Evolutionary conservation across 2,329 filamentous ascomycete species (phyloP).

Genomic region (Graphilbum fragrans): DNA sequence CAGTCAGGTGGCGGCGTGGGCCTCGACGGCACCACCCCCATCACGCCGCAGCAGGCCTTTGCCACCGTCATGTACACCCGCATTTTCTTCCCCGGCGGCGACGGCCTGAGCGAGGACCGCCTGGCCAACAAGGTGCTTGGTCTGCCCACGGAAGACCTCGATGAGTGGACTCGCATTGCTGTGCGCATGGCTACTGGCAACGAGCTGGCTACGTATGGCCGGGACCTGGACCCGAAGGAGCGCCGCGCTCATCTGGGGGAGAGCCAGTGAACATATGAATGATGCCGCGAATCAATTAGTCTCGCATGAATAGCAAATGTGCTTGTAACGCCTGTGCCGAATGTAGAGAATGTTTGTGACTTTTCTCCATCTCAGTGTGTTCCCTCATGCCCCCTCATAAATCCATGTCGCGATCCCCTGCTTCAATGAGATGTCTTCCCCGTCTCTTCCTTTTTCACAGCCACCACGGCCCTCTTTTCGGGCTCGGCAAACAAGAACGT

Average conservation of each 20-base stretch:
- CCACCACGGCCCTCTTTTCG: neutral
- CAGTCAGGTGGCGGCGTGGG: neutral
- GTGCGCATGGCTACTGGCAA: slow-evolving; percentile 27
- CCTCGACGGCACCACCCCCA: slow-evolving; percentile 20
- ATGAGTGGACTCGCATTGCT: slow-evolving; percentile 38
- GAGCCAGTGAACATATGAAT: no score
- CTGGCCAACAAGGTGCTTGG: slow-evolving; percentile 41
- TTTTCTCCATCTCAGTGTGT: no score
- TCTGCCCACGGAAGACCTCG: slow-evolving; percentile 44
- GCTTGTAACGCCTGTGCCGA: no score
- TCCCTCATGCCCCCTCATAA: no score
- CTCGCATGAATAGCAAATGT: no score
- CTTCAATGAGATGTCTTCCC: no score
- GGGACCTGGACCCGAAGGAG: no score
- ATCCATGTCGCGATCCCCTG: no score
- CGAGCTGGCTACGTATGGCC: neutral
- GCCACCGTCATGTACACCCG: slow-evolving; percentile 40
- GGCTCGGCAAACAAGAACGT: neutral
- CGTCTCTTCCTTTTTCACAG: neutral
- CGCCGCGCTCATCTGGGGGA: no score
- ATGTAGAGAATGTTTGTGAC: no score
- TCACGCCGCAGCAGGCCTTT: slow-evolving; percentile 27
- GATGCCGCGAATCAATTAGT: no score
- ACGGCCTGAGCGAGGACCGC: slow-evolving; percentile 25
- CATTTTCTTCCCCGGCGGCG: slow-evolving; percentile 35